Conservation (phyloP, 2,329 filamentous ascomycete genomes). For the Fusarium nelsonii region DNA sequence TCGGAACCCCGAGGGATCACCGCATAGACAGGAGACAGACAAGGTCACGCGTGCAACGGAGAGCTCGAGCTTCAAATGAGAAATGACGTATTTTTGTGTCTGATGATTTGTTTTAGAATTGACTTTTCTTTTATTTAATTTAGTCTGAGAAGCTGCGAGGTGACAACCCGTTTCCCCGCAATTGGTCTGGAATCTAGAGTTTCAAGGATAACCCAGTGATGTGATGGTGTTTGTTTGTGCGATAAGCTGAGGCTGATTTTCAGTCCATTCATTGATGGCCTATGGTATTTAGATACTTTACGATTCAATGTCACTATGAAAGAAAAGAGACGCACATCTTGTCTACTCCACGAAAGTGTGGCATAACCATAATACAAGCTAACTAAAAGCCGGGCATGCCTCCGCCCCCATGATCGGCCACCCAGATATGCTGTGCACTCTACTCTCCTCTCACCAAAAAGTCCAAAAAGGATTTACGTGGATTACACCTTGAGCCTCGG, state of each 20-base stretch:
- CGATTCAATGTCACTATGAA: background rate
- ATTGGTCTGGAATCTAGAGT: slow-evolving; percentile 13
- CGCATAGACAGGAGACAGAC: slow-evolving; percentile 2
- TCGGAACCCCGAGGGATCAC: slow-evolving; percentile 38
- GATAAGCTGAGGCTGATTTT: slow-evolving; percentile 16
- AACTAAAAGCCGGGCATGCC: background rate
- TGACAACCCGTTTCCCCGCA: slow-evolving; percentile 26
- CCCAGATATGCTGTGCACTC: background rate
- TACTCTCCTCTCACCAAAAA: background rate
- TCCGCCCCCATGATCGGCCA: slow-evolving; percentile 4
- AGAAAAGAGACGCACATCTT: background rate
- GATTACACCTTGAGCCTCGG: background rate
- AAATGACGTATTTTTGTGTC: slow-evolving; percentile 33
- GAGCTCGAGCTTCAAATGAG: slow-evolving; percentile 7
- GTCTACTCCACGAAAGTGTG: slow-evolving; percentile 8
- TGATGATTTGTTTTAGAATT: slow-evolving; percentile 25
- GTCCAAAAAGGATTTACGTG: background rate
- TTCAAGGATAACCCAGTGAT: slow-evolving; percentile 9
- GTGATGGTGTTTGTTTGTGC: slow-evolving; percentile 6
- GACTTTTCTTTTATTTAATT: slow-evolving; percentile 6
- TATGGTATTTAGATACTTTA: slow-evolving; percentile 3
- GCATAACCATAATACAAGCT: slow-evolving; percentile 1
- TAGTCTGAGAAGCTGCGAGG: background rate
- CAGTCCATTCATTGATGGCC: background rate
- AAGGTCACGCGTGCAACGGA: slow-evolving; percentile 11